Conservation (phyloP, 1,284 basidiomycete genomes). For the Irpex sp. region DNA sequence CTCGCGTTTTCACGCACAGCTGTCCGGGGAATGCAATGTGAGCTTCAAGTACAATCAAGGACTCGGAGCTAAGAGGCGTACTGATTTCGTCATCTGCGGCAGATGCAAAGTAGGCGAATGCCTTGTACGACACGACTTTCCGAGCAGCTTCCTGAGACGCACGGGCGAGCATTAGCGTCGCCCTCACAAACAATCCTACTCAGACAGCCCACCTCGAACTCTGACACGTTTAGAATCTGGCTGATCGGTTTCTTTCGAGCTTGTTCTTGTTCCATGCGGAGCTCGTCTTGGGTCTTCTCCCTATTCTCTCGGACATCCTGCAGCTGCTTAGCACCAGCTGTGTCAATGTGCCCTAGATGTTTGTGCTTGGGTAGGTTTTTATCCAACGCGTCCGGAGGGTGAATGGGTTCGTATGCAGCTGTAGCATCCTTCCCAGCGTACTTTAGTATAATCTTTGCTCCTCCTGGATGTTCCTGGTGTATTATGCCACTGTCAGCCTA, state of each 20-base stretch:
- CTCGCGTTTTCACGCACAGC: slow-evolving; percentile 64
- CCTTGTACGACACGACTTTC: slow-evolving; percentile 67
- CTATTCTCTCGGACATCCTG: slow-evolving; percentile 36
- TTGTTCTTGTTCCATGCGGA: slow-evolving; percentile 60
- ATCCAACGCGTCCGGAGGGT: slow-evolving; percentile 67
- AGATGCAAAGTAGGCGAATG: slow-evolving; percentile 79
- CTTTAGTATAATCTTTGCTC: slow-evolving; percentile 71
- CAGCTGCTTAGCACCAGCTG: slow-evolving; percentile 43
- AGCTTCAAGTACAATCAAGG: slow-evolving; percentile 6
- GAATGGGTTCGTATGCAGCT: slow-evolving; percentile 67
- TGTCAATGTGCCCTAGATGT: slow-evolving; percentile 69
- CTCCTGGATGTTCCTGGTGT: slow-evolving; percentile 77
- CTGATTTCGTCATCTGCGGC: slow-evolving; percentile 81
- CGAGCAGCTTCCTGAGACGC: slow-evolving; percentile 25
- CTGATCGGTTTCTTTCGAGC: slow-evolving; percentile 61
- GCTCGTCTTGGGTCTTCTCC: slow-evolving; percentile 65
- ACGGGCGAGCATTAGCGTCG: neutral
- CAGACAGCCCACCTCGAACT: slow-evolving; percentile 62
- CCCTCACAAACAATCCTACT: neutral
- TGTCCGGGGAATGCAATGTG: slow-evolving; percentile 23
- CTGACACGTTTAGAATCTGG: slow-evolving; percentile 67
- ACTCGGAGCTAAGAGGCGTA: slow-evolving; percentile 34
- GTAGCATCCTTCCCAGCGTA: slow-evolving; percentile 83
- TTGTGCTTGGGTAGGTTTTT: slow-evolving; percentile 64
- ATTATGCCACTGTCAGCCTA: neutral